These are phyloP conservation scores for Vitis riparia DNA, from an alignment of 164 flowering plant species.

Conservation along the genomic window DNA sequence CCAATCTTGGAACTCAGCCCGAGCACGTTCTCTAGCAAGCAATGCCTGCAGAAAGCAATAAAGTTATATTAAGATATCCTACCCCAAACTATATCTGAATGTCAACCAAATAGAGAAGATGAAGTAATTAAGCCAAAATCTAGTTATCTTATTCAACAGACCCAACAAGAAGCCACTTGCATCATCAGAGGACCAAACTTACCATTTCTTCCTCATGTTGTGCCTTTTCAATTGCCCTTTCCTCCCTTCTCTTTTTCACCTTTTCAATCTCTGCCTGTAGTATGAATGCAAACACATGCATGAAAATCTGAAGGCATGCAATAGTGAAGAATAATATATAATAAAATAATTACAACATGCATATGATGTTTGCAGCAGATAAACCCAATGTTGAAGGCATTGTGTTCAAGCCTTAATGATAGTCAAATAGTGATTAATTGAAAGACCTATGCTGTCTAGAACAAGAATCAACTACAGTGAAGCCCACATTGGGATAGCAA, in stretches of 20 bases:
- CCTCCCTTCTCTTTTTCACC: constrained; percentile 94
- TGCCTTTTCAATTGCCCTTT: constrained; percentile 93
- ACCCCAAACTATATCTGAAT: not conserved
- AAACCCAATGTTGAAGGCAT: not conserved
- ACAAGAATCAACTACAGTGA: no score
- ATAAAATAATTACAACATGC: not conserved
- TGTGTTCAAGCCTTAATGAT: no score
- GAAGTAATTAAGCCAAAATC: not conserved
- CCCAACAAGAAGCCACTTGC: not conserved
- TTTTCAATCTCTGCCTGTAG: constrained; percentile 90
- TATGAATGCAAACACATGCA: constrained; percentile 6
- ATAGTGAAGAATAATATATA: not conserved
- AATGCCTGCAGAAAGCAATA: constrained; percentile 48
- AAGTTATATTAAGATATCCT: not conserved
- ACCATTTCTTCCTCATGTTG: constrained; percentile 98
- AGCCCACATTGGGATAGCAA: no score
- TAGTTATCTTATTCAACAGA: not conserved
- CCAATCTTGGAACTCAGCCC: constrained; percentile 98
- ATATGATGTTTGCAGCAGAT: not conserved
- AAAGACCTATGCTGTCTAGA: no score
- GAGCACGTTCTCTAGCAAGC: constrained; percentile 92
- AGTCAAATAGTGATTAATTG: no score
- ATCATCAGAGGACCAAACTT: constrained; percentile 13
- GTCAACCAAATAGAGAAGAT: not conserved
- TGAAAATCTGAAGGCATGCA: not conserved